Evolutionary conservation across 2,329 filamentous ascomycete species (phyloP).

Genomic region (Chlorencoelia australis): DNA sequence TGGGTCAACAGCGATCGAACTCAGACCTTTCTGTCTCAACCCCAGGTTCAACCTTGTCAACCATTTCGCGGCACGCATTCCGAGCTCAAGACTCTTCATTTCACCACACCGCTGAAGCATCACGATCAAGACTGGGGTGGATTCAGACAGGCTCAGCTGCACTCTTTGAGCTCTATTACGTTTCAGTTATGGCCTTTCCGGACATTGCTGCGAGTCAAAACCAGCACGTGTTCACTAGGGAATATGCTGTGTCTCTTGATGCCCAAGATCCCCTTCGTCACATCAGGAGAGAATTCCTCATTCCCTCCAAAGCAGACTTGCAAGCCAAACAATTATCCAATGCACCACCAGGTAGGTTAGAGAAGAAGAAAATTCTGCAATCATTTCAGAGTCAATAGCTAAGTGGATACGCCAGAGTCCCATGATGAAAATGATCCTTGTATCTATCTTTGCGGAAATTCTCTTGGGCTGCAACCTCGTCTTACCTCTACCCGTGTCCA

Average conservation of each 20-base stretch:
- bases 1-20: no score
- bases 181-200: slow-evolving; percentile 16
- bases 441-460: slow-evolving; percentile 73
- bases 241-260: slow-evolving; percentile 38
- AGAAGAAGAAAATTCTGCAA: slow-evolving; percentile 4
- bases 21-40: no score
- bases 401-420: slow-evolving; percentile 10
- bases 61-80: slow-evolving; percentile 8
- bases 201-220: slow-evolving; percentile 7
- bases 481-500: slow-evolving; percentile 54
- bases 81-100: slow-evolving; percentile 2
- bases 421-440: slow-evolving; percentile 15
- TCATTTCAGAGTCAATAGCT: slow-evolving; percentile 1
- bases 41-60: neutral
- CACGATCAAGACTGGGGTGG: neutral
- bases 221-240: slow-evolving; percentile 20
- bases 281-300: slow-evolving; percentile 61
- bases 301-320: slow-evolving; percentile 65
- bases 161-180: slow-evolving; percentile 15
- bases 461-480: slow-evolving; percentile 63
- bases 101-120: slow-evolving; percentile 3
- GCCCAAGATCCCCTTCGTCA: slow-evolving; percentile 47
- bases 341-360: slow-evolving; percentile 20
- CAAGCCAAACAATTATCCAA: slow-evolving; percentile 35
- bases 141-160: slow-evolving; percentile 10